phyloP scores from a whole-genome alignment of 2,329 filamentous ascomycete genomes.

The Arthrobotrys musiformis region DNA sequence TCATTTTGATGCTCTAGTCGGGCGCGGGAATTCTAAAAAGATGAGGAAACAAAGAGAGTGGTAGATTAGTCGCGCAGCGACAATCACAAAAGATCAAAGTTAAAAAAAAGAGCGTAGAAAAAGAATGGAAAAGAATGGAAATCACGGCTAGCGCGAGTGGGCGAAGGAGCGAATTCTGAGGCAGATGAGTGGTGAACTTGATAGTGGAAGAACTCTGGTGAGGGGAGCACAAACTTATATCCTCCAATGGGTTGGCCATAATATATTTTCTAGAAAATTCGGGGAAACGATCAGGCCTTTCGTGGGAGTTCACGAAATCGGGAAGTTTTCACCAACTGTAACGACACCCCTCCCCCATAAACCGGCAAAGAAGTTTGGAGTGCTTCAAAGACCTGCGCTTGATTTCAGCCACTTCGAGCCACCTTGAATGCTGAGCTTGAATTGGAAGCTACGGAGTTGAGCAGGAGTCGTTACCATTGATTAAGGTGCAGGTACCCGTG shows the following conservation, averaged over 20 bases:
- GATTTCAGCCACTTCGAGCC: neutral
- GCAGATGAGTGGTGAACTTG: neutral
- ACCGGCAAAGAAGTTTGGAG: neutral
- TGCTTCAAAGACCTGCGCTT: neutral
- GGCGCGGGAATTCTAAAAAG: neutral
- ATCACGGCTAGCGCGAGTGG: conserved; percentile 41
- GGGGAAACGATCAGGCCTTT: neutral
- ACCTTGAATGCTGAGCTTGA: neutral
- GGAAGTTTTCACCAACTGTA: neutral
- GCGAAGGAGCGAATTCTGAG: neutral
- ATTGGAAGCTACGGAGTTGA: neutral
- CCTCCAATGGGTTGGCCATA: neutral
- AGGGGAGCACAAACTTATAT: neutral
- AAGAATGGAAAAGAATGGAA: conserved; percentile 9
- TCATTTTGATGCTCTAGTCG: conserved; percentile 28
- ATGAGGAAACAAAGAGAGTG: neutral
- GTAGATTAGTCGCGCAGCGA: conserved; percentile 43
- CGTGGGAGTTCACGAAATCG: neutral
- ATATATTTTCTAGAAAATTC: neutral
- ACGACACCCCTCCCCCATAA: neutral
- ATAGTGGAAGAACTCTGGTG: neutral
- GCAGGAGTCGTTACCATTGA: neutral
- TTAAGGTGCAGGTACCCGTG: conserved; percentile 4
- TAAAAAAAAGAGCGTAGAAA: conserved; percentile 1
- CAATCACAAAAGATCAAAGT: neutral